These are phyloP conservation scores for Blakeslea trispora DNA, from an alignment of 371 early-diverging fungal species.

Conservation along the genomic window DNA sequence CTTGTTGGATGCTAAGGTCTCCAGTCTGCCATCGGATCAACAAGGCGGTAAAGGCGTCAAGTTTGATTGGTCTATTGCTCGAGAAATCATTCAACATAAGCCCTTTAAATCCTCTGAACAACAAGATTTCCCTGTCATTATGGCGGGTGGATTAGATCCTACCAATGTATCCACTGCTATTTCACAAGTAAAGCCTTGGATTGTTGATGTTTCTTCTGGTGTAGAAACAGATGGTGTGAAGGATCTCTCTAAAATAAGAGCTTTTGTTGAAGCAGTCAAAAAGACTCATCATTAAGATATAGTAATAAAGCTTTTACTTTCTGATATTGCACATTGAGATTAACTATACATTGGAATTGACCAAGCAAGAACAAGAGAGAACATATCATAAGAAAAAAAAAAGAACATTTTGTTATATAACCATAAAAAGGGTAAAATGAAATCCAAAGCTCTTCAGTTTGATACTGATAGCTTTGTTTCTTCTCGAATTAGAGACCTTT, in stretches of 20 bases:
- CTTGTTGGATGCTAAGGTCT: slow-evolving; percentile 73
- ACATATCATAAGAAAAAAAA: no score
- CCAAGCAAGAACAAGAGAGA: no score
- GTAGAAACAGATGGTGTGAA: slow-evolving; percentile 80
- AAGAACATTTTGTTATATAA: no score
- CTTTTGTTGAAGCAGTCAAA: slow-evolving; percentile 65
- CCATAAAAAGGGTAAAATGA: no score
- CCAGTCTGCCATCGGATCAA: slow-evolving; percentile 44
- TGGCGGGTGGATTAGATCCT: slow-evolving; percentile 92
- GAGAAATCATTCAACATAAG: slow-evolving; percentile 48
- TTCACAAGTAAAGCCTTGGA: slow-evolving; percentile 72
- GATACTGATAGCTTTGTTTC: no score
- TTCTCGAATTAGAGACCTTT: no score
- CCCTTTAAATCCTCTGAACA: slow-evolving; percentile 26
- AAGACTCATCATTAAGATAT: slow-evolving; percentile 5
- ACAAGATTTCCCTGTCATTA: slow-evolving; percentile 65
- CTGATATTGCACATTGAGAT: no score
- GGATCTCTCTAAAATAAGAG: slow-evolving; percentile 66
- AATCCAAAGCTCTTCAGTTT: no score
- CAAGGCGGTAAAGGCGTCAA: slow-evolving; percentile 73
- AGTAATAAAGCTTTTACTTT: no score
- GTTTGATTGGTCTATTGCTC: slow-evolving; percentile 84
- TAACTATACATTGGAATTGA: no score
- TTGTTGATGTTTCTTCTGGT: slow-evolving; percentile 93
- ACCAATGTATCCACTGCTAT: slow-evolving; percentile 81